Evolutionary conservation across 2,329 filamentous ascomycete genomes (phyloP), one percentile per base, ranked within the genome.

Genomic region (Penicillium palitans): DNA sequence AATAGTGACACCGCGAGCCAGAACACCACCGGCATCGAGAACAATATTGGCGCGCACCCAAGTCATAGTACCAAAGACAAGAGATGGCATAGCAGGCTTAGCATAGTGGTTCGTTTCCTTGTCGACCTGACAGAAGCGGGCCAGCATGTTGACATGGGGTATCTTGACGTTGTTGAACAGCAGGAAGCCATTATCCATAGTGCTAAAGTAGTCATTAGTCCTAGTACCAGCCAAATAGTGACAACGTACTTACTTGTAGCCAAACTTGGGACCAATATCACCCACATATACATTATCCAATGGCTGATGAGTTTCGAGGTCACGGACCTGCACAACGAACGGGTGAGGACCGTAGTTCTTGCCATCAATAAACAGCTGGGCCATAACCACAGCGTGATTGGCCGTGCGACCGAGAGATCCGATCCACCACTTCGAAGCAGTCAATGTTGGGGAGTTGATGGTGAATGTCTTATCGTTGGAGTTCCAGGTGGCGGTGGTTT

Each of bases 401-500:
- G 90, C 90, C 3, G 87, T 87, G 66, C 88, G 83, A 52, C 90
- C 90, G 4, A 93, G 81, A 12, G 88, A 90, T 1, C 90, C 90
- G 66, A 91, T 91, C 90, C 90, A 93, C 89, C 89, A 93, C 71
- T 93, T 93, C 35, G 87, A 88, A 0, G 89, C 84, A 2, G 90
- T 92, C 56, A 92, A 79, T 61, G 85, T 81, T 10, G 90, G 90
- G 0, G 88, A 90, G 74, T 92, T 86, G 37, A 93, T 80, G 15
- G 81, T 87, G 68, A 93, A 92, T 3, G 86, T 90, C 80, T 90
- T 88, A 74, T 90, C 87, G 6, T 86, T 79, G 0, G 84, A 78
- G 68, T 90, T 88, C 88, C 88, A 92, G 0, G 85, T 90, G 1
- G 88, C 88, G 0, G 84, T 88, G 0, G 87, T 90, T 75, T 90